Conservation (phyloP, 805 yeast genomes). For the Teunomyces pallodes region DNA sequence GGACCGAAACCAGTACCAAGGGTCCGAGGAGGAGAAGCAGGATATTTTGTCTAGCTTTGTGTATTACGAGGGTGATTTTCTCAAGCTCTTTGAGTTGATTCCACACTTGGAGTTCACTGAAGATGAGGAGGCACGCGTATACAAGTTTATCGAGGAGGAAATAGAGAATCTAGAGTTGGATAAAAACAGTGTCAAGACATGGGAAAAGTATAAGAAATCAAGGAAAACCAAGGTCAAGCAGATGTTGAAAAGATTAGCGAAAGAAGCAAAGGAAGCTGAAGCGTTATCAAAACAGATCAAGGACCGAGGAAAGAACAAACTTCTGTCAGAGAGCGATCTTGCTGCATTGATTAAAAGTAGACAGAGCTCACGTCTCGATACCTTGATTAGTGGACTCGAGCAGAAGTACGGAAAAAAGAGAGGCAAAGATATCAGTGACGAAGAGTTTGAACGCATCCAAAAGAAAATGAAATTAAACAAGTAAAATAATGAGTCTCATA, state of each 20-base stretch:
- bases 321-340: conserved; percentile 40
- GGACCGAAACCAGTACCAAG: conserved; percentile 64
- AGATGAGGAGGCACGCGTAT: conserved; percentile 61
- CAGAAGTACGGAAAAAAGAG: conserved; percentile 45
- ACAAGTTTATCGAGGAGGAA: conserved; percentile 41
- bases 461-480: conserved; percentile 25
- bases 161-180: conserved; percentile 32
- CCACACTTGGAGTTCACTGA: conserved; percentile 69
- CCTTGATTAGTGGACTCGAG: conserved; percentile 46
- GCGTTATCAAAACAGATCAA: conserved; percentile 40
- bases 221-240: conserved; percentile 47
- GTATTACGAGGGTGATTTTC: conserved; percentile 64
- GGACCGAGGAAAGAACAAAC: conserved; percentile 28
- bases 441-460: conserved; percentile 49
- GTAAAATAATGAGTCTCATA: not conserved
- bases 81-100: conserved; percentile 66
- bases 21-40: conserved; percentile 52
- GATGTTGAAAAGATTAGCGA: conserved; percentile 50
- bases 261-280: conserved; percentile 66
- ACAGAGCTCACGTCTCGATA: conserved; percentile 43
- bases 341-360: conserved; percentile 49
- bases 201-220: conserved; percentile 50
- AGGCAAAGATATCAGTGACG: conserved; percentile 48
- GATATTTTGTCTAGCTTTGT: conserved; percentile 64
- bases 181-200: conserved; percentile 35